Base-by-base conservation (phyloP, 2,329 filamentous ascomycete genomes). In the Akanthomyces uredinophilus region DNA sequence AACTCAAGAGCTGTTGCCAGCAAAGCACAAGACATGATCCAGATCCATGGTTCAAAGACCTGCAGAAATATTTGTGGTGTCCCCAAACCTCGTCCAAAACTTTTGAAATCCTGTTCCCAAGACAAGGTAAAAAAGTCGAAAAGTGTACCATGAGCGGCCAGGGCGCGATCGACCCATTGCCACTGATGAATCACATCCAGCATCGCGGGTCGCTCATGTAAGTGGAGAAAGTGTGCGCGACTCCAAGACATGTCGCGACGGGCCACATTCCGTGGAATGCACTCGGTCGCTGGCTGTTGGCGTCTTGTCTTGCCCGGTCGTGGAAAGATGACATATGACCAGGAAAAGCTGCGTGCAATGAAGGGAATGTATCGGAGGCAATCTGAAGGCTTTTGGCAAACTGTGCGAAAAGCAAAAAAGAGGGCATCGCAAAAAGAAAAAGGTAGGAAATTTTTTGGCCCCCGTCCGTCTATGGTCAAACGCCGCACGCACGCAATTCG, bases 201-300 rank as follows among this genome's bases (percentile, higher is more conserved):
- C 24, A n/a, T 37, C 47, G 60, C 46, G 37, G 18, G 39, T 52
- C 47, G 47, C 32, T 22, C 35, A 50, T 18, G 32, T 1, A 6
- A 10, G 53, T 43, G 46, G 53, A 20, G 53, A 55, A 41, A 29
- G 41, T n/a, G 46, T 29, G 29, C 27, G 59, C 22, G 51, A 56
- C 62, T 71, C 70, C 68, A 66, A 73, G 70, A 74, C 70, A 72
- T 65, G 67, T 68, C 67, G 66, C 68, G 63, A 68, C 61, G 66
- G 60, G 65, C 65, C 69, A 65, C 72, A 71, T 74, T 71, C 72
- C 69, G 65, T 62, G 35, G 63, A 58, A 46, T 60, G 63, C 61
- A 57, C 64, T 66, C 67, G 66, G 69, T 67, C 68, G 61, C 64
- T 58, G 63, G 51, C 49, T 65, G 62, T 66, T 63, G 51, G 63